Evolutionary conservation across 345 rosid species (phyloP), one percentile per base, ranked within the genome.

Genomic region (Salix brachista): DNA sequence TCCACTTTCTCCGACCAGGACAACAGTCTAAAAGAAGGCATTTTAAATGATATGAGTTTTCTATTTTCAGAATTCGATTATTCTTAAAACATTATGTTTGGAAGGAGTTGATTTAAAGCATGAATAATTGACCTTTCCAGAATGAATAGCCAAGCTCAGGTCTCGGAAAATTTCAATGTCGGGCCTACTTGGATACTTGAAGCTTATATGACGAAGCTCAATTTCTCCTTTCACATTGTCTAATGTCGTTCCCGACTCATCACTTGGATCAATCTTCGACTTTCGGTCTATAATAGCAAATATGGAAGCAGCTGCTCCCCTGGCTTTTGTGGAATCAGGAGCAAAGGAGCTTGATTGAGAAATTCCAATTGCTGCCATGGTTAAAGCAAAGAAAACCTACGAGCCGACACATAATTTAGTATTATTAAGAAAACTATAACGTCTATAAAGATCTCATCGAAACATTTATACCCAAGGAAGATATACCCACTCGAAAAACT

Each of bases 1-100:
- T 32, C 98, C 97, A 54, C 97, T 94, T 79, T 94, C 97, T 72
- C 96, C 97, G 32, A 94, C 98, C 71, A 94, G 74, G 78, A 97
- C 97, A 62, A 94, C 87, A 28, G 96, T 91, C 97, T 94, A 87
- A 46, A 75, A 82, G 41, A 32, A 65, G 61, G 10, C 28, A 56
- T n/a, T 56, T 56, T n/a, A n/a, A 56, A 56, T 56, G 26, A 56
- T 56, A n/a, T 0, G 5, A 23, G 62, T 23, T 34, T 21, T 5
- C 9, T 10, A 3, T 17, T 18, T 18, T 52, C 39, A 50, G 19
- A 9, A 16, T 50, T 69, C 21, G 28, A 54, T 32, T 71, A 18
- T 16, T 17, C 26, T 41, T 18, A 19, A 9, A 26, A 37, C 25
- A 3, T 5, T 9, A 8, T 65, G 25, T 3, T 17, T 18, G 39